These are phyloP conservation scores for Pleurotus citrinopileatus DNA, from an alignment of 768 basidiomycete species.

Conservation along the genomic window DNA sequence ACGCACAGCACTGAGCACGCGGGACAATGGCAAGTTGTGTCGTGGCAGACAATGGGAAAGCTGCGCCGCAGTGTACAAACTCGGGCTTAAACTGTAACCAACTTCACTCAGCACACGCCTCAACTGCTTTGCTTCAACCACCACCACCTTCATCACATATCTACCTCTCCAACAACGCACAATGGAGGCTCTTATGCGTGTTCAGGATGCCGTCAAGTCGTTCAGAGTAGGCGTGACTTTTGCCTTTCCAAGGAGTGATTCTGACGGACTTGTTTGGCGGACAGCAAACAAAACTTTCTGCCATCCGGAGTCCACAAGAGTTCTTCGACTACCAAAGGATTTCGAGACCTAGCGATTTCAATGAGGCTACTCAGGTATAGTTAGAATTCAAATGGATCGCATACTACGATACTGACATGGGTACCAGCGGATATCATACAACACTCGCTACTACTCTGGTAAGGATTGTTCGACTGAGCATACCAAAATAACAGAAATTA, in stretches of 20 bases:
- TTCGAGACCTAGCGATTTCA: constrained; percentile 80
- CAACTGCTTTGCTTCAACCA: constrained; percentile 12
- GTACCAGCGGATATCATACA: constrained; percentile 85
- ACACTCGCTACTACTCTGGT: constrained; percentile 89
- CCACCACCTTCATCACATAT: constrained; percentile 1
- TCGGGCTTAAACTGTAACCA: constrained; percentile 3
- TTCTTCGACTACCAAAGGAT: constrained; percentile 85
- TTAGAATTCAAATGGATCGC: not conserved
- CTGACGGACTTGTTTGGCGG: not conserved
- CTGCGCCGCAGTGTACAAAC: constrained; percentile 13
- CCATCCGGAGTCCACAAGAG: constrained; percentile 67
- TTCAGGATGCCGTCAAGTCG: constrained; percentile 62
- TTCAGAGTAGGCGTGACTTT: constrained; percentile 3
- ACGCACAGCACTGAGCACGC: constrained; percentile 3
- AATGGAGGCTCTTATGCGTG: constrained; percentile 69
- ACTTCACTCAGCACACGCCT: constrained; percentile 12
- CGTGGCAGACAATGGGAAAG: constrained; percentile 16
- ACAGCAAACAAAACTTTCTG: constrained; percentile 78
- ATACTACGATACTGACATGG: not conserved
- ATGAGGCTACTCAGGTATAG: constrained; percentile 71
- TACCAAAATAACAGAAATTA: not conserved
- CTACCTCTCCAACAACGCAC: constrained; percentile 10
- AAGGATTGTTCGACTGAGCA: constrained; percentile 9
- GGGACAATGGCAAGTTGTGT: constrained; percentile 1
- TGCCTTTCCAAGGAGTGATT: not conserved